Percentiles rank a stretch among this genome's conserved stretches.
phyloP scores from a whole-genome alignment of 148 eudicot species.

The Hydrangea macrophylla region DNA sequence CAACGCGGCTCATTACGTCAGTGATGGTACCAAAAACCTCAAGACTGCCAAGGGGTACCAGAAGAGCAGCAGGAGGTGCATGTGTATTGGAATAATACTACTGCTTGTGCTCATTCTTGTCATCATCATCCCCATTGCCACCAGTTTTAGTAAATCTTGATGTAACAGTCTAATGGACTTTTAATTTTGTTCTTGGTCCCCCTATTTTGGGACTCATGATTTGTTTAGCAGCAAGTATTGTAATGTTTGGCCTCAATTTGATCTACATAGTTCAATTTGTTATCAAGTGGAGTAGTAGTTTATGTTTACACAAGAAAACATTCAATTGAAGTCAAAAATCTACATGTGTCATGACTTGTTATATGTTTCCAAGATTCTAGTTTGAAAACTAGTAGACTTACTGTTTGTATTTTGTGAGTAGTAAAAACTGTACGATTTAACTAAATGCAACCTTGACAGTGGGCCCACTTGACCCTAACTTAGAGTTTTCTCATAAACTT shows the following conservation, averaged over 20 bases:
- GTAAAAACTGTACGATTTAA: too few species aligned
- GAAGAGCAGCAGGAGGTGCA: slow-evolving; percentile 64
- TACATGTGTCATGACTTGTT: too few species aligned
- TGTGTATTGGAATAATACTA: slow-evolving; percentile 66
- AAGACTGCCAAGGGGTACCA: slow-evolving; percentile 75
- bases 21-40: slow-evolving; percentile 58
- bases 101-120: slow-evolving; percentile 55
- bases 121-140: slow-evolving; percentile 54
- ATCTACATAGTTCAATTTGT: too few species aligned
- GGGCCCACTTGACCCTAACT: too few species aligned
- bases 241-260: background rate
- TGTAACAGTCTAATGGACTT: background rate
- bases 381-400: too few species aligned
- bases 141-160: slow-evolving; percentile 61
- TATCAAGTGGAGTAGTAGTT: too few species aligned
- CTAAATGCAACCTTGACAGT: too few species aligned
- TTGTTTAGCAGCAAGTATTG: background rate
- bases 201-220: slow-evolving; percentile 7
- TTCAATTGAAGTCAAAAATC: too few species aligned
- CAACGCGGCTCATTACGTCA: slow-evolving; percentile 65
- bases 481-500: too few species aligned
- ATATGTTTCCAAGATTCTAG: too few species aligned
- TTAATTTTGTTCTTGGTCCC: background rate
- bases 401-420: too few species aligned
- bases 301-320: too few species aligned